Base-by-base conservation (phyloP, 352 stramenopile genomes). In the Phytophthora hybrid region DNA sequence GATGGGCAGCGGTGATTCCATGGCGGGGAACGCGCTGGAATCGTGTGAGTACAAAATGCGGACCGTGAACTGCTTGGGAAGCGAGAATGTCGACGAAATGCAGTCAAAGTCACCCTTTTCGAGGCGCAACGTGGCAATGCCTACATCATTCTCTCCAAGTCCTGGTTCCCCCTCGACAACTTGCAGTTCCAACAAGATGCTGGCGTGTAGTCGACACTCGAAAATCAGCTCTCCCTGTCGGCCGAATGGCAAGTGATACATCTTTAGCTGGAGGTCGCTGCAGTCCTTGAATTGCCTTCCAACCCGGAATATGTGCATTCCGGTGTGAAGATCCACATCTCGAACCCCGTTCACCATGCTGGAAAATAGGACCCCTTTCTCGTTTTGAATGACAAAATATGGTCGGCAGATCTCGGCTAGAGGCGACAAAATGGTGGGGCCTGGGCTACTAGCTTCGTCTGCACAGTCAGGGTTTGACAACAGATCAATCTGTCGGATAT, bases 201-300 rank as follows among this genome's bases (percentile, higher is more conserved):
- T 93, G 5, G 84, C 79, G 34, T 95, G 88, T 8, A 97, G 61
- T 31, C 90, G 84, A 19, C 72, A 83, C 53, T 97, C 90, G 44
- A 97, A 83, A 34, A 97, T 80, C n/a, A 96, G 55, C 56, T 97
- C 85, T 7, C 90, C 90, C 63, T 94, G 88, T 47, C 87, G 82
- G 16, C 88, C 90, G 51, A 94, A 94, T n/a, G 90, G 90, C 63
- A 97, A 77, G 63, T 97, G 87, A 62, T 97, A 97, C 88, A 97
- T 96, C 70, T 94, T 93, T 26, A 97, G 70, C 29, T 83, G 54
- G 19, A 97, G 73, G 52, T 97, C 90, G 32, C 80, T 79, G 69
- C 89, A 94, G 52, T 85, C 76, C 18, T 79, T 46, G 29, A 95
- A 80, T 14, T 81, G 87, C 53, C 87, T 88, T 47, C 62, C 80